Percentiles rank a stretch among this genome's conserved stretches.
These are phyloP conservation scores for Aureobasidium sp. DNA, from an alignment of 2,329 filamentous ascomycete species.

Conservation along the genomic window DNA sequence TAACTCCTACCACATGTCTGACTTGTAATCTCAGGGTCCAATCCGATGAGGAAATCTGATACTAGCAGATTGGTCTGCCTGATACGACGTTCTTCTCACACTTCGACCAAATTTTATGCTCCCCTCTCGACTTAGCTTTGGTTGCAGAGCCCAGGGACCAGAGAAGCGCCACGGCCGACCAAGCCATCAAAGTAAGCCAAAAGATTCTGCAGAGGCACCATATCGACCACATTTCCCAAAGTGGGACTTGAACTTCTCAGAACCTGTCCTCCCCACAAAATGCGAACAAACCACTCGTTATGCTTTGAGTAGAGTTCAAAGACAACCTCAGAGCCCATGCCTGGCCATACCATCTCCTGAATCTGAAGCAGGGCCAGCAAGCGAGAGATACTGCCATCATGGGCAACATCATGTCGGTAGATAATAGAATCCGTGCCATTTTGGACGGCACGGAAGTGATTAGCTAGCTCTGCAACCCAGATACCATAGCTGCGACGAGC, in stretches of 20 bases:
- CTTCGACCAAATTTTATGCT: too few species aligned
- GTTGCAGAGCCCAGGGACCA: conserved; percentile 35
- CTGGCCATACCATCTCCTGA: conserved; percentile 74
- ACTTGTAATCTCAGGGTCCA: too few species aligned
- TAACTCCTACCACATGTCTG: too few species aligned
- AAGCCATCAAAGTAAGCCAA: conserved; percentile 66
- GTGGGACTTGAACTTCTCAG: conserved; percentile 61
- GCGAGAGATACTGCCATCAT: conserved; percentile 66
- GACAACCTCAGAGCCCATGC: conserved; percentile 72
- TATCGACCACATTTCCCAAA: conserved; percentile 57
- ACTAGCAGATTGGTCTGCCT: too few species aligned
- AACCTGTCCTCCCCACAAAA: conserved; percentile 64
- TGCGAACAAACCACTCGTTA: conserved; percentile 49
- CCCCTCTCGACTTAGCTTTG: background rate
- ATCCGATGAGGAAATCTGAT: conserved; percentile 16
- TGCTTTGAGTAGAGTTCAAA: conserved; percentile 60
- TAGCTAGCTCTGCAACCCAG: conserved; percentile 64
- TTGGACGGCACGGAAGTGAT: conserved; percentile 49
- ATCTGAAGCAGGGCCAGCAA: conserved; percentile 65
- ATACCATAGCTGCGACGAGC: conserved; percentile 60
- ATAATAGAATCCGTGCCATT: conserved; percentile 28
- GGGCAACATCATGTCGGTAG: conserved; percentile 72
- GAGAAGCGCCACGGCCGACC: conserved; percentile 47
- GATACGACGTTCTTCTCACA: too few species aligned
- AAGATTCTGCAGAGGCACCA: conserved; percentile 60